A percentile compares a stretch with the other conserved stretches of the same genome.
Conservation (phyloP, 2,329 filamentous ascomycete genomes). For the Alternaria brassicicola region DNA sequence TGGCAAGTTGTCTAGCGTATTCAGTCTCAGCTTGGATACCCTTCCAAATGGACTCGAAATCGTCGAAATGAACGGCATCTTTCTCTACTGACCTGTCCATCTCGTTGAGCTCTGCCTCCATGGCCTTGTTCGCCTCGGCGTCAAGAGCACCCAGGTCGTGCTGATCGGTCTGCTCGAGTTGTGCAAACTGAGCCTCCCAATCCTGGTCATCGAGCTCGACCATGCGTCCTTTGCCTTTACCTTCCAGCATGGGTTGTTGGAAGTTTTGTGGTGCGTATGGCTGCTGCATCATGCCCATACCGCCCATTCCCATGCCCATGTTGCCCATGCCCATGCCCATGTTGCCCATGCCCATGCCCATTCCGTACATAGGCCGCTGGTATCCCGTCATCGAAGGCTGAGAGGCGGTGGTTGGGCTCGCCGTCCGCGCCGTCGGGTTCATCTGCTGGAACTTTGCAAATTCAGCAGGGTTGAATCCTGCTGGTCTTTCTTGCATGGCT, state of each 20-base stretch:
- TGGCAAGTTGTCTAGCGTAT: constrained; percentile 71
- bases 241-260: constrained; percentile 57
- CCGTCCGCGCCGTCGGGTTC: constrained; percentile 62
- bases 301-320: constrained; percentile 52
- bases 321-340: constrained; percentile 54
- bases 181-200: constrained; percentile 96
- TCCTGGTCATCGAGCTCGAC: constrained; percentile 91
- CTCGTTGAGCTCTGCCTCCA: constrained; percentile 85
- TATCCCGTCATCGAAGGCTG: constrained; percentile 57
- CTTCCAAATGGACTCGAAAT: constrained; percentile 89
- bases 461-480: constrained; percentile 77
- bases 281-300: constrained; percentile 55
- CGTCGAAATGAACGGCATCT: constrained; percentile 82
- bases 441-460: constrained; percentile 83
- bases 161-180: constrained; percentile 74
- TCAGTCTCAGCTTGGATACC: constrained; percentile 79
- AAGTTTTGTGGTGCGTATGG: constrained; percentile 53
- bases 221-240: constrained; percentile 82
- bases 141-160: constrained; percentile 58
- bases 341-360: constrained; percentile 49
- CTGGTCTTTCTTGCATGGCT: constrained; percentile 64
- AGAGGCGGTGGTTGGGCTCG: constrained; percentile 60
- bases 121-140: constrained; percentile 71
- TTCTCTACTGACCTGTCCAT: constrained; percentile 82
- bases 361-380: constrained; percentile 59